Evolutionary conservation across 208 protist genomes (phyloP).

Genomic region (Phytomonas sp.): DNA sequence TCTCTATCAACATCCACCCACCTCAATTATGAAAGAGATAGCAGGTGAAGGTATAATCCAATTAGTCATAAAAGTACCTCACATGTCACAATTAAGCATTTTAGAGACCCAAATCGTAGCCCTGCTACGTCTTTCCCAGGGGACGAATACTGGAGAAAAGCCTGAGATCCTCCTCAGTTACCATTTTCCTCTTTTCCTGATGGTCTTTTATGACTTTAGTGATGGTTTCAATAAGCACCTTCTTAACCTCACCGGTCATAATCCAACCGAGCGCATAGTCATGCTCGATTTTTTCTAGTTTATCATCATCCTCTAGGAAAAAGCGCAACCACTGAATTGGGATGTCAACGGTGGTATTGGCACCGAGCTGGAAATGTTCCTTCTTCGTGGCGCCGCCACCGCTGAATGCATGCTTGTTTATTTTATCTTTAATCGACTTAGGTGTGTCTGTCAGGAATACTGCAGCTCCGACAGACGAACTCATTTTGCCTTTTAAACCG

Average conservation of each 20-base stretch:
- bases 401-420: slow-evolving; percentile 98
- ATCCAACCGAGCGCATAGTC: slow-evolving; percentile 94
- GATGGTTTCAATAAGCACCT: slow-evolving; percentile 90
- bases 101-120: not conserved
- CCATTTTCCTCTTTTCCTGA: slow-evolving; percentile 79
- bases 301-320: slow-evolving; percentile 97
- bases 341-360: slow-evolving; percentile 92
- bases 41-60: not conserved
- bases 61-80: not conserved
- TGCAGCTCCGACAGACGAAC: slow-evolving; percentile 81
- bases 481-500: slow-evolving; percentile 97
- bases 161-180: slow-evolving; percentile 88
- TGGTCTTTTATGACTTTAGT: slow-evolving; percentile 78
- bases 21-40: not conserved
- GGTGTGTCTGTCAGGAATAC: slow-evolving; percentile 98
- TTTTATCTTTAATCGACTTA: slow-evolving; percentile 92
- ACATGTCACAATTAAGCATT: not conserved
- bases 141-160: slow-evolving; percentile 50
- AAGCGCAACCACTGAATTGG: slow-evolving; percentile 97
- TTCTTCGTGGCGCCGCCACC: slow-evolving; percentile 95
- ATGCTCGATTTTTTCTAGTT: slow-evolving; percentile 70
- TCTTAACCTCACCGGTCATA: slow-evolving; percentile 96
- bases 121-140: slow-evolving; percentile 32
- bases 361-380: slow-evolving; percentile 94
- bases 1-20: not conserved